Evolutionary conservation across 768 basidiomycete species (phyloP), one percentile per base, ranked within the genome.

Genomic region (Tricholoma sp.): DNA sequence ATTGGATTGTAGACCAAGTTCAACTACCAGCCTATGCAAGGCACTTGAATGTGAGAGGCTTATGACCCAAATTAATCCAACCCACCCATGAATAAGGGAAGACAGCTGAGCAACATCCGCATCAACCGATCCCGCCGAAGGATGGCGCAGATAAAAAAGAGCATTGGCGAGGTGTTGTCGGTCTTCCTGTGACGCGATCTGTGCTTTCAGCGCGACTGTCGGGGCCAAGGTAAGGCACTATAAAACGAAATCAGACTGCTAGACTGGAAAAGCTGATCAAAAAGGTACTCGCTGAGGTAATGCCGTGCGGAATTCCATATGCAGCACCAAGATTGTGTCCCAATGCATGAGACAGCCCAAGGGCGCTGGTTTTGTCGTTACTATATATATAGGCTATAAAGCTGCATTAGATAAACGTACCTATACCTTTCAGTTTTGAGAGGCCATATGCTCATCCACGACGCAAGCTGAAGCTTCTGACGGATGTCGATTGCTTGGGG

Each of bases 371-470:
- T 50, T 45, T 5, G 5, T 31, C 18, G 32, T 22, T n/a, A 37
- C 34, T 14, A 11, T 12, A 24, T 1, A 14, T 9, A 35, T 22
- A 31, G 19, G 31, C 21, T n/a, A 35, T 12, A 27, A 18, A 24
- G 49, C 9, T 51, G 21, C 22, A n/a, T 24, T 34, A 12, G 29
- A 6, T 29, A 27, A 18, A 54, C 69, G 56, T 61, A 83, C 85
- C 77, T 76, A 63, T 84, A 83, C 62, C 73, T 77, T 63, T 83
- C 82, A 8, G 76, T 57, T 63, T 80, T 83, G 43, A 77, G 69
- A 0, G 88, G 88, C 87, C 86, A 90, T 10, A 88, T 61, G 60
- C 85, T 88, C 86, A 89, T 88, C 90, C 88, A 91, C 0, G 87
- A 80, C 2, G 88, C 89, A 41, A 91, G 55, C 66, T 89, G 82